Evolutionary conservation across 768 basidiomycete species (phyloP).

Genomic region (Serendipita indica): DNA sequence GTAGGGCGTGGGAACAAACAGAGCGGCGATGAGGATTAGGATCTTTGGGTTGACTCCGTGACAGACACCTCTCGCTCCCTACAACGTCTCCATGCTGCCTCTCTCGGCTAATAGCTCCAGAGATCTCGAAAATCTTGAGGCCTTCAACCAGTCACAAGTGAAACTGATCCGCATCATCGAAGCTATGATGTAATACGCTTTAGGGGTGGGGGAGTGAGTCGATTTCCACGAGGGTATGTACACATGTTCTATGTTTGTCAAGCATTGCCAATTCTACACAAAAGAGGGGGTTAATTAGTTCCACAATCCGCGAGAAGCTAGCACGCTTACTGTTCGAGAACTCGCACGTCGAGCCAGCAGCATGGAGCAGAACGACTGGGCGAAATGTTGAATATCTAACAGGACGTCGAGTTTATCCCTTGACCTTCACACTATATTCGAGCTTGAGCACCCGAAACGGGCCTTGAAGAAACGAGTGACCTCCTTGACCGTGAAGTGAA

Average conservation of each 20-base stretch:
- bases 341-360: not conserved
- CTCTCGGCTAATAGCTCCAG: too few relatives aligned
- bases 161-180: too few relatives aligned
- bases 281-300: not conserved
- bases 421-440: not conserved
- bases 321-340: conserved; percentile 2
- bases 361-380: not conserved
- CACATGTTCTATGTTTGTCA: not conserved
- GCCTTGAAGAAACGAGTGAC: not conserved
- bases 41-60: too few relatives aligned
- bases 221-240: too few relatives aligned
- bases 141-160: too few relatives aligned
- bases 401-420: not conserved
- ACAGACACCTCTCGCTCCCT: too few relatives aligned
- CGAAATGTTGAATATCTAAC: not conserved
- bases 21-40: too few relatives aligned
- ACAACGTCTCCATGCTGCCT: too few relatives aligned
- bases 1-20: too few relatives aligned
- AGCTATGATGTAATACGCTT: too few relatives aligned
- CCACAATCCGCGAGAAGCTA: not conserved
- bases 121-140: too few relatives aligned
- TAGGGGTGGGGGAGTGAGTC: too few relatives aligned
- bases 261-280: not conserved
- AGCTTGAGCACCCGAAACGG: not conserved
- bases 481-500: not conserved